phyloP scores from a whole-genome alignment of 208 protist species.

The Naegleria gruberi region DNA sequence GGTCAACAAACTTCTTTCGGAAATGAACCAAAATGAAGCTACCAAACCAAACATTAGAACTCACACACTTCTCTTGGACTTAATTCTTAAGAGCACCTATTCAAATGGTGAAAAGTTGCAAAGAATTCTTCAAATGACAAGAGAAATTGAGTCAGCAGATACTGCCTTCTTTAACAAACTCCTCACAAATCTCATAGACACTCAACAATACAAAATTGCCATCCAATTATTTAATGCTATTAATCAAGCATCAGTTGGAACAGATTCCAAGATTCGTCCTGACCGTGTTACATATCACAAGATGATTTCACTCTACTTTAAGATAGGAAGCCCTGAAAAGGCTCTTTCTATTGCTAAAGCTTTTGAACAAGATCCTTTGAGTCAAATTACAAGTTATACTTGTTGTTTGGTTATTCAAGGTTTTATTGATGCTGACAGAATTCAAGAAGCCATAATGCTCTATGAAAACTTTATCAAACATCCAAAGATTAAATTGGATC shows the following conservation, averaged over 20 bases:
- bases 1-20: background rate
- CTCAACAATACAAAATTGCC: background rate
- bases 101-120: background rate
- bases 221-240: background rate
- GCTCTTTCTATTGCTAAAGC: background rate
- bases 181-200: background rate
- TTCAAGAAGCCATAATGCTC: background rate
- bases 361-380: background rate
- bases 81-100: background rate
- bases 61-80: background rate
- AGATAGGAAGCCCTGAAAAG: background rate
- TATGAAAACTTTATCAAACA: background rate
- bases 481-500: background rate
- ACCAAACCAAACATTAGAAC: constrained; percentile 5
- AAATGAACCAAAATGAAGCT: background rate
- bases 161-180: background rate
- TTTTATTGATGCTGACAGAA: background rate
- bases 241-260: background rate
- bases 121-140: background rate
- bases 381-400: background rate
- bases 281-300: background rate
- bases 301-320: background rate
- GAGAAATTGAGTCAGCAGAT: background rate
- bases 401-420: background rate
- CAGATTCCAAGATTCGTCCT: background rate